These are phyloP conservation scores for Globisporangium nagaii DNA, from an alignment of 352 stramenopile genomes.

Conservation along the genomic window DNA sequence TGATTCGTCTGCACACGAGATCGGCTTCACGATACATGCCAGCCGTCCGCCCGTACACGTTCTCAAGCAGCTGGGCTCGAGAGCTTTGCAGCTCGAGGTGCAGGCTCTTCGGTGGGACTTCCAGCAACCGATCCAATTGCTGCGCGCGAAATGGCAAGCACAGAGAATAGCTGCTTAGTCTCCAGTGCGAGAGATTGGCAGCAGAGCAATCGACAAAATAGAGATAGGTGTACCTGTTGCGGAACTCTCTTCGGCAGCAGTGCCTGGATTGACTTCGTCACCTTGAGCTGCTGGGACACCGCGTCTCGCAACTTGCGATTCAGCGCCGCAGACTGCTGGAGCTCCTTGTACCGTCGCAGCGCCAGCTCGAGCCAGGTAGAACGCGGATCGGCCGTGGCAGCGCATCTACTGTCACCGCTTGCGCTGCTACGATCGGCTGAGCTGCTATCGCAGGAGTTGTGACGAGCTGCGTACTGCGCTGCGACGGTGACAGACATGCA, in stretches of 20 bases:
- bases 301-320: constrained; percentile 36
- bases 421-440: too few species aligned
- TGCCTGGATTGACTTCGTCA: constrained; percentile 31
- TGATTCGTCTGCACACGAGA: neutral
- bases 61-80: neutral
- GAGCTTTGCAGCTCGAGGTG: neutral
- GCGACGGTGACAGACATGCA: neutral
- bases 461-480: neutral
- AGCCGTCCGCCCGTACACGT: neutral
- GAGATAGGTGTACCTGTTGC: neutral
- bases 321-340: constrained; percentile 32
- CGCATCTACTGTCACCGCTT: too few species aligned
- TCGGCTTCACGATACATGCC: neutral
- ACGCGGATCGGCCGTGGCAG: too few species aligned
- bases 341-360: constrained; percentile 32
- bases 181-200: too few species aligned
- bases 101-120: neutral
- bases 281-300: constrained; percentile 33
- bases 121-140: neutral
- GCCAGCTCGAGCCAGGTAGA: constrained; percentile 40
- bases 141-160: neutral
- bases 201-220: too few species aligned
- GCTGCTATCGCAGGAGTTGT: too few species aligned
- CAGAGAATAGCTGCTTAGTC: too few species aligned
- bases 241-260: constrained; percentile 24